Conservation (phyloP, 2,329 filamentous ascomycete species). For the Monilinia fructicola region DNA sequence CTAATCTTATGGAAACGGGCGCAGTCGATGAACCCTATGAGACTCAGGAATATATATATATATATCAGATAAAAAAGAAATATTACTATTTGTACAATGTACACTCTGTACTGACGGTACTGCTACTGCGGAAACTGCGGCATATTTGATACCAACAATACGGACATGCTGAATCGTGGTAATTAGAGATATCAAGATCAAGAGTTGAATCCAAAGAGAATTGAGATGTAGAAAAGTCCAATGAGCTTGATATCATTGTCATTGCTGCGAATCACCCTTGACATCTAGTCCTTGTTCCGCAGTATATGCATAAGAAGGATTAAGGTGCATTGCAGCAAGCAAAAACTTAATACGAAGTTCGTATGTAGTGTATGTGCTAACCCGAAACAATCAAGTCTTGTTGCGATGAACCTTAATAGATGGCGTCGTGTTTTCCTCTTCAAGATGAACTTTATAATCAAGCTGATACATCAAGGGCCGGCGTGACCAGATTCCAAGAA, state of each 20-base stretch:
- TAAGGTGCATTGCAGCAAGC: neutral
- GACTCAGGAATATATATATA: conserved; percentile 17
- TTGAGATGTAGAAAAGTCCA: neutral
- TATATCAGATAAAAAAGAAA: neutral
- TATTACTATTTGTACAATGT: neutral
- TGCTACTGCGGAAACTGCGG: conserved; percentile 13
- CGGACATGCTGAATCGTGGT: neutral
- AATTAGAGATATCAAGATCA: neutral
- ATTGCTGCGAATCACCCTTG: neutral
- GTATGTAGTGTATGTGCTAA: neutral
- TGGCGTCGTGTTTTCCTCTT: neutral
- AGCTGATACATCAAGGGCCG: neutral
- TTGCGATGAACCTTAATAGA: neutral
- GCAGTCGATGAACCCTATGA: conserved; percentile 6
- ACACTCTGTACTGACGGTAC: no score
- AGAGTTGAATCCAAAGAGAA: neutral
- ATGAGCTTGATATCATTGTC: neutral
- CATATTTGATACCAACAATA: neutral
- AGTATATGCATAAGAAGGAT: conserved; percentile 2
- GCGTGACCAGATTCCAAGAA: neutral
- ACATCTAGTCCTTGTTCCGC: neutral
- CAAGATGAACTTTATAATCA: conserved; percentile 6
- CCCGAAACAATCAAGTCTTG: neutral
- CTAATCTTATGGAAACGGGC: neutral
- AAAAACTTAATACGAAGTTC: neutral